phyloP scores from a whole-genome alignment of 805 yeast species.

The Brettanomyces custersianus region DNA sequence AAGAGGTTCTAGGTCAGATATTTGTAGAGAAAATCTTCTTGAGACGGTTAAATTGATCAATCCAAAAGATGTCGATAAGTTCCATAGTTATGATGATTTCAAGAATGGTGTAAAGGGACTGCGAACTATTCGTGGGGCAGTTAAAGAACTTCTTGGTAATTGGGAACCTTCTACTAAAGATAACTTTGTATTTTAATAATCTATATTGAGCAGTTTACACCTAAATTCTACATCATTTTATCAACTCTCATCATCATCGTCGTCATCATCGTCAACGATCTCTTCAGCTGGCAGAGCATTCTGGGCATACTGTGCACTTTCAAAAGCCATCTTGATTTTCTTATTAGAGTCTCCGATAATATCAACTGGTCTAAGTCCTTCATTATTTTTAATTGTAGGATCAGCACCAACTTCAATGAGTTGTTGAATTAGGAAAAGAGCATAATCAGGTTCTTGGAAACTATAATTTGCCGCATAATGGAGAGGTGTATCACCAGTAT shows the following conservation, averaged over 20 bases:
- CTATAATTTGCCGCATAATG: conserved; percentile 79
- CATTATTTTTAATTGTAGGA: conserved; percentile 50
- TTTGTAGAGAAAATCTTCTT: conserved; percentile 9
- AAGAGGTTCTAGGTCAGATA: conserved; percentile 25
- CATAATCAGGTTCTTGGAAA: conserved; percentile 76
- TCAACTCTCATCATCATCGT: conserved; percentile 17
- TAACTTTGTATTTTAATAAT: conserved; percentile 6
- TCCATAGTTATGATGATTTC: conserved; percentile 9
- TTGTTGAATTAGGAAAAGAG: conserved; percentile 66
- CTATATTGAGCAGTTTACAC: background rate
- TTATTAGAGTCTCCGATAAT: conserved; percentile 44
- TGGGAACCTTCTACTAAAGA: conserved; percentile 9
- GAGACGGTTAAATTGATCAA: conserved; percentile 1
- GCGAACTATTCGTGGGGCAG: conserved; percentile 3
- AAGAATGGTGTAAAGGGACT: conserved; percentile 6
- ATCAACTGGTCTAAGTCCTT: conserved; percentile 69
- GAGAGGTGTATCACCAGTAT: conserved; percentile 81
- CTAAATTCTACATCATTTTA: background rate
- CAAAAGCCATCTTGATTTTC: conserved; percentile 52
- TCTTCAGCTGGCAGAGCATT: conserved; percentile 29
- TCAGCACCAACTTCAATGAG: conserved; percentile 89
- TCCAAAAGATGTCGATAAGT: background rate
- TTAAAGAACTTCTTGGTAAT: conserved; percentile 7
- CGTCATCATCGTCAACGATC: conserved; percentile 29
- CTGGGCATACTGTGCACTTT: conserved; percentile 77